A percentile compares a stretch with the other conserved stretches of the same genome.
Conservation (phyloP, 768 basidiomycete genomes). For the Russula griseocarnosa region DNA sequence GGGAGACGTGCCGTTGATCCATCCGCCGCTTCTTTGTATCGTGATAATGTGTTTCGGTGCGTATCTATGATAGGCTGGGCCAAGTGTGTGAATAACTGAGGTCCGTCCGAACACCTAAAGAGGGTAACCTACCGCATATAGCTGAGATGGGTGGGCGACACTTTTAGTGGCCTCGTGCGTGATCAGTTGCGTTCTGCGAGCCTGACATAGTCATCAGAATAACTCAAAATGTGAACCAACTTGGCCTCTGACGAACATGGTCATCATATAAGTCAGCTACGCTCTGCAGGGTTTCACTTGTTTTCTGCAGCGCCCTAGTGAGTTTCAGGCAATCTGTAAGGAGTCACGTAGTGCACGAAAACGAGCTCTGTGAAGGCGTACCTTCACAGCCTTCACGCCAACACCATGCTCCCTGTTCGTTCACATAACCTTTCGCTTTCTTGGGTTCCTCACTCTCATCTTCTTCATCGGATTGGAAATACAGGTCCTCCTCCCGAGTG, state of each 20-base stretch:
- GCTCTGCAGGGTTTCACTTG: slow-evolving; percentile 65
- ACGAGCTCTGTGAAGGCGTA: slow-evolving; percentile 32
- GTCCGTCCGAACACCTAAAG: not conserved
- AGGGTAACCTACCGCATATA: slow-evolving; percentile 63
- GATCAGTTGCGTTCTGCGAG: slow-evolving; percentile 63
- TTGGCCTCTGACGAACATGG: slow-evolving; percentile 48
- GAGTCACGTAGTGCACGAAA: not conserved
- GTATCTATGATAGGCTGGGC: slow-evolving; percentile 66
- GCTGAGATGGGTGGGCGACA: slow-evolving; percentile 67
- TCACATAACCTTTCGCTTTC: slow-evolving; percentile 55
- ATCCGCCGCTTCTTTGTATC: slow-evolving; percentile 54
- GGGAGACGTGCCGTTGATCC: slow-evolving; percentile 36
- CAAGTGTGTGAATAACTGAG: not conserved
- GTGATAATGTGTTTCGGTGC: slow-evolving; percentile 61
- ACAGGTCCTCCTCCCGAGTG: slow-evolving; percentile 25
- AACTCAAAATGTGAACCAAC: not conserved
- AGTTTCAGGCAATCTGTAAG: slow-evolving; percentile 65
- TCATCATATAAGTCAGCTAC: slow-evolving; percentile 78
- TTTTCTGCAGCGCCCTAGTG: slow-evolving; percentile 74
- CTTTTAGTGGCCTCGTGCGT: slow-evolving; percentile 74
- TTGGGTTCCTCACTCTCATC: slow-evolving; percentile 29
- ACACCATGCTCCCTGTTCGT: slow-evolving; percentile 78
- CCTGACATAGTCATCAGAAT: slow-evolving; percentile 42
- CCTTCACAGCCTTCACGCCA: slow-evolving; percentile 78
- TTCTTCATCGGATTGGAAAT: slow-evolving; percentile 48